Percentiles rank a stretch among this genome's conserved stretches.
These are phyloP conservation scores for Solanum bukasovii DNA, from an alignment of 257 asterid genomes.

Conservation along the genomic window DNA sequence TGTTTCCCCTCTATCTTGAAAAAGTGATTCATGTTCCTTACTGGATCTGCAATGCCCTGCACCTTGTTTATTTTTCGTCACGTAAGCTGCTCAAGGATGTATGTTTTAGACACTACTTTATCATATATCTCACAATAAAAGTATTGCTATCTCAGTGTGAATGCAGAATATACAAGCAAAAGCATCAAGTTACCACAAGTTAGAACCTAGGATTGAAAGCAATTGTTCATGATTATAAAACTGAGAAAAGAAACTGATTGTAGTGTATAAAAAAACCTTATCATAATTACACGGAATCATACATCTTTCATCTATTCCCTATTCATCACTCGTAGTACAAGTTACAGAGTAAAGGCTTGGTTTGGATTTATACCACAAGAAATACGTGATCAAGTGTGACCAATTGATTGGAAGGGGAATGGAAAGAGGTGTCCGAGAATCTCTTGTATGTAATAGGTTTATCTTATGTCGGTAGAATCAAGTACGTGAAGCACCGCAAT, in stretches of 20 bases:
- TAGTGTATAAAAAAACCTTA: neutral
- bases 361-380: neutral
- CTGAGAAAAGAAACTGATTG: neutral
- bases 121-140: neutral
- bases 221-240: neutral
- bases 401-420: neutral
- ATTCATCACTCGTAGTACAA: neutral
- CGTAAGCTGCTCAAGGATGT: slow-evolving; percentile 3
- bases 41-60: slow-evolving; percentile 1
- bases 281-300: neutral
- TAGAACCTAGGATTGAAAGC: neutral
- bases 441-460: neutral
- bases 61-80: slow-evolving; percentile 14
- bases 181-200: neutral
- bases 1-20: slow-evolving; percentile 25
- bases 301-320: neutral
- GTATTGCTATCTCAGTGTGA: neutral
- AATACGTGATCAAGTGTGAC: neutral
- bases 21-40: slow-evolving; percentile 14
- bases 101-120: neutral
- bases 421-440: neutral
- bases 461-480: neutral
- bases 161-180: neutral
- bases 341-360: neutral
- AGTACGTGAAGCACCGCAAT: neutral